Percentiles rank a stretch among this genome's conserved stretches.
Evolutionary conservation across 208 protist species (phyloP).

Genomic region (Naegleria fowleri): DNA sequence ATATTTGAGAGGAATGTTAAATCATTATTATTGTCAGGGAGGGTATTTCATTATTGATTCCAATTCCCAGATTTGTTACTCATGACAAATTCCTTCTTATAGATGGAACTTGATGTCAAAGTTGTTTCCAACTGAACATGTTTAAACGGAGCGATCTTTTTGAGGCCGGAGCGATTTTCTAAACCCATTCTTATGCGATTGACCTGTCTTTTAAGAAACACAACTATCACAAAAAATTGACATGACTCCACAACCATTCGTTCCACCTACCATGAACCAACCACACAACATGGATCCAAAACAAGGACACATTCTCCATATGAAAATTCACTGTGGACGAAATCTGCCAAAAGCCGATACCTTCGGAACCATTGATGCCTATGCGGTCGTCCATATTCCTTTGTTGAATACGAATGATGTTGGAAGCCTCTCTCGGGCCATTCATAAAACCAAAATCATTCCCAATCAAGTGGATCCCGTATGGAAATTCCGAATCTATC

Average conservation of each 20-base stretch:
- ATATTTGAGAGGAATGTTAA: too few species aligned
- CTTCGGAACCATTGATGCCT: neutral
- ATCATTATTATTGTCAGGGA: too few species aligned
- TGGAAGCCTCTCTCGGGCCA: neutral
- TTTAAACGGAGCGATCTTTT: too few species aligned
- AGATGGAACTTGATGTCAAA: neutral
- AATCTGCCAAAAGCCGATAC: neutral
- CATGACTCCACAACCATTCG: too few species aligned
- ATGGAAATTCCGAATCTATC: neutral
- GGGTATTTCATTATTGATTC: too few species aligned
- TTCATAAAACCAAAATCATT: neutral
- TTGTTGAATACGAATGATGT: neutral
- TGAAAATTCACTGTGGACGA: neutral
- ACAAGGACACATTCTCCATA: neutral
- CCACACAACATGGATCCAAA: neutral
- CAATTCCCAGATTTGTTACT: too few species aligned
- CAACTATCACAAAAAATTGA: too few species aligned
- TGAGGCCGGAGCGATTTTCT: too few species aligned
- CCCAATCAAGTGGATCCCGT: neutral
- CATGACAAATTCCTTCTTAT: neutral
- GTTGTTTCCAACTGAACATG: too few species aligned
- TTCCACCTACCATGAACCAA: too few species aligned
- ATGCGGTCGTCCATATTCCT: neutral
- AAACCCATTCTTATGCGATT: too few species aligned
- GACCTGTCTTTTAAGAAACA: too few species aligned